Conservation (phyloP, 2,329 filamentous ascomycete genomes). For the Monosporascus sp. region DNA sequence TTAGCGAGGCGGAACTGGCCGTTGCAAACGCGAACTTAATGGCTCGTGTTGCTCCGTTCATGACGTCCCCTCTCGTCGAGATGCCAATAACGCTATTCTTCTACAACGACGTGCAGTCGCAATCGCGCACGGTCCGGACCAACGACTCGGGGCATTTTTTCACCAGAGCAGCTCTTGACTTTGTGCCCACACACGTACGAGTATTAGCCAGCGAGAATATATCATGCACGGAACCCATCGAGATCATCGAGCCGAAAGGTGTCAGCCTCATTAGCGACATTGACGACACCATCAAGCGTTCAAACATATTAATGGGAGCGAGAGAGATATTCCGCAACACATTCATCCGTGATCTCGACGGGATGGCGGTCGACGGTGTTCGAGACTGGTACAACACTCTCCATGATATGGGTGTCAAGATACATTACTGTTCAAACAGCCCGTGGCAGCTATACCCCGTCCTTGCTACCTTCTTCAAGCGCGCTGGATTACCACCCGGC, state of each 20-base stretch:
- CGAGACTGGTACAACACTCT: slow-evolving; percentile 82
- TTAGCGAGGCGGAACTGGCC: slow-evolving; percentile 70
- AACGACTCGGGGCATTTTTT: slow-evolving; percentile 87
- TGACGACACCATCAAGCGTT: slow-evolving; percentile 95
- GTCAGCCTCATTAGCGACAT: slow-evolving; percentile 96
- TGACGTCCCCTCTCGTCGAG: slow-evolving; percentile 74
- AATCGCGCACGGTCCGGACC: slow-evolving; percentile 78
- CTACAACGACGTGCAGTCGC: slow-evolving; percentile 78
- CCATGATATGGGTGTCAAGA: slow-evolving; percentile 71
- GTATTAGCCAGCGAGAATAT: slow-evolving; percentile 82
- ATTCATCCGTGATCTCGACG: slow-evolving; percentile 79
- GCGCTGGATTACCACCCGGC: slow-evolving; percentile 75
- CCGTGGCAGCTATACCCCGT: slow-evolving; percentile 97
- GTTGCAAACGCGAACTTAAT: slow-evolving; percentile 83
- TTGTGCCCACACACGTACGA: slow-evolving; percentile 83
- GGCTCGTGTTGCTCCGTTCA: slow-evolving; percentile 80
- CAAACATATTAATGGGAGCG: slow-evolving; percentile 80
- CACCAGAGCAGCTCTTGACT: slow-evolving; percentile 74
- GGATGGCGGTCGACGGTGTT: slow-evolving; percentile 81
- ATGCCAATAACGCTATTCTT: slow-evolving; percentile 89
- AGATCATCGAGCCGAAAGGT: slow-evolving; percentile 70
- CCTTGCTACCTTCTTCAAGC: slow-evolving; percentile 75
- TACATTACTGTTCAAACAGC: slow-evolving; percentile 99
- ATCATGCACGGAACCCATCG: slow-evolving; percentile 73
- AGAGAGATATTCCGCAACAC: slow-evolving; percentile 96